Evolutionary conservation across 768 basidiomycete genomes (phyloP), one percentile per base, ranked within the genome.

Genomic region (Lactarius akahatsu): DNA sequence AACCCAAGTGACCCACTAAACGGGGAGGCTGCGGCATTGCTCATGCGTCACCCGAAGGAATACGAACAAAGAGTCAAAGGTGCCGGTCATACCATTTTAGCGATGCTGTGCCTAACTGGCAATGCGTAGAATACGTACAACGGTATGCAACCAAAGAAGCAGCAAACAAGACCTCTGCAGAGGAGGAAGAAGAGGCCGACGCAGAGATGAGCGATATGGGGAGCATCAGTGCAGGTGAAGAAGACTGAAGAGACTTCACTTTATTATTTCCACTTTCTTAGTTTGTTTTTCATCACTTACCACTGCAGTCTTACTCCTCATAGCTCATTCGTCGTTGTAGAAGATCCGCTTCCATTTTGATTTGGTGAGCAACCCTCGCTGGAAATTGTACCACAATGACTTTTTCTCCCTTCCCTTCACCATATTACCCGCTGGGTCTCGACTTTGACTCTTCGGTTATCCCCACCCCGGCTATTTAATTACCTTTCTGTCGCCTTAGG

Each of bases 1-100:
- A 99, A 99, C 76, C 96, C 97, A 15, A 94, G 96, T 67, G 97
- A 99, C 75, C 97, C 97, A 4, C 80, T 98, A 61, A 99, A 99
- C 70, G 96, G 96, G 40, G 97, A 99, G 78, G 97, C 97, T 23
- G 97, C 97, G 10, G 94, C 96, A 2, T 81, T 99, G 43, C 85
- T 98, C 69, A 95, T 98, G 93, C 90, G 96, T 34, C 96, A 98
- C 75, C 95, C 95, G 40, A 94, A 96, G 76, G 90, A 94, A 69
- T 99, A 99, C 73, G 94, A 96, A 70, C 84, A 83, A 28, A 96
- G 93, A 76, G 96, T 99, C 64, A 94, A 94, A 80, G 94, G 93
- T 90, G 73, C 38, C 83, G 71, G 26, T 45, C 50, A 36, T 47
- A 43, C 50, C 23, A 28, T 23, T 18, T n/a, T 20, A 36, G 54